Base-by-base conservation (phyloP, 1,139 yeast genomes). In the Hansenula lynferdii region DNA sequence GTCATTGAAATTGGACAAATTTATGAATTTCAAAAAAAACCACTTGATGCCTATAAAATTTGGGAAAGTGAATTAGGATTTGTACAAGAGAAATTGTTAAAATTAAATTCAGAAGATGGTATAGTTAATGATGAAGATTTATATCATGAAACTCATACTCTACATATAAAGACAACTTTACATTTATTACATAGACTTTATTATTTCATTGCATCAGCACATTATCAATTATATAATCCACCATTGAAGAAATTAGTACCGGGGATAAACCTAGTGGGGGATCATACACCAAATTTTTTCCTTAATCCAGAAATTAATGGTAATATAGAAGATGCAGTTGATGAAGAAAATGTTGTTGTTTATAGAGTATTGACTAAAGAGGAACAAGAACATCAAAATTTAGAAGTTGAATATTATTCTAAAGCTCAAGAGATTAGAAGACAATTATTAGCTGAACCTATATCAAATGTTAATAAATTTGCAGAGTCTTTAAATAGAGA, bases 181-280 rank as follows among this genome's bases (percentile, higher is more conserved):
- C 84, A 87, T 36, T 56, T 77, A 12, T 62, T 85, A 18, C 97
- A 90, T 57, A 80, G 89, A 40, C 73, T 83, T 36, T 82, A 75
- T 53, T 90, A 89, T 55, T 75, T 87, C 47, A 65, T 85, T 29
- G 98, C 89, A 0, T 83, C 96, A 0, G 81, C 89, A 0, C 80
- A 85, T 56, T 90, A 77, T 31, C 51, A 48, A 36, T 20, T 43
- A 1, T 48, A 50, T 8, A 46, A 46, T 3, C 53, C 51, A 5
- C 40, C 44, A 2, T 17, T 44, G 3, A 20, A 36, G 4, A 14
- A 26, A 2, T 34, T 45, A 5, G 45, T 49, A 12, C 49, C 50
- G 3, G 50, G 42, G 2, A 43, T 49, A n/a, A 36, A 44, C 8
- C n/a, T n/a, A n/a, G n/a, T n/a, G n/a, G n/a, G n/a, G n/a, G n/a